Conservation (phyloP, 495 filamentous ascomycete species). For the Neurospora cerealis region DNA sequence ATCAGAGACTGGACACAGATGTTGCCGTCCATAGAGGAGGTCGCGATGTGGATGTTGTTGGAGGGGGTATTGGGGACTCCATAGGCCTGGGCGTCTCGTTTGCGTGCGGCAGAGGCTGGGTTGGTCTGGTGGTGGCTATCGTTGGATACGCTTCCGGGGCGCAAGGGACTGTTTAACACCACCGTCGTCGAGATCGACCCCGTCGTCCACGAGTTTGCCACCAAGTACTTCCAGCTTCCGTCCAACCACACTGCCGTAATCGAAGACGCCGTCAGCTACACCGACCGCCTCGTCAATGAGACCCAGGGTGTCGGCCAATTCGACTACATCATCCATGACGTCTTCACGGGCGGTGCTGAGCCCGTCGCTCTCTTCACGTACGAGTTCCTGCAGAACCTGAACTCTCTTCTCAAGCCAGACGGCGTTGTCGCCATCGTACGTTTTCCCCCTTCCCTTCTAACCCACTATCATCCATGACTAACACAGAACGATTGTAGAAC, state of each 20-base stretch:
- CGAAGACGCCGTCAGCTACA: conserved; percentile 71
- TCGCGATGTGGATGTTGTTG: no score
- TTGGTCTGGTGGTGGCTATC: no score
- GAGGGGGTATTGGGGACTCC: no score
- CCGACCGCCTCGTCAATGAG: conserved; percentile 36
- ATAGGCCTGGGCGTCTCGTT: no score
- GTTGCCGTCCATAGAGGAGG: no score
- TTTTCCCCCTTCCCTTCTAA: conserved; percentile 3
- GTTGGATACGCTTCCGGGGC: no score
- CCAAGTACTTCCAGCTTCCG: conserved; percentile 72
- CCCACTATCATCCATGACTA: no score
- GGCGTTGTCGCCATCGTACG: conserved; percentile 87
- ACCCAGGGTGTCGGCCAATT: conserved; percentile 40
- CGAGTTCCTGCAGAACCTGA: conserved; percentile 64
- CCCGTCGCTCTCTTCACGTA: conserved; percentile 78
- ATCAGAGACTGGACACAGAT: no score
- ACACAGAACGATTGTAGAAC: no score
- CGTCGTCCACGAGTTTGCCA: conserved; percentile 70
- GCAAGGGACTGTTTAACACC: no score
- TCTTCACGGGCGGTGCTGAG: conserved; percentile 94
- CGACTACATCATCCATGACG: conserved; percentile 93
- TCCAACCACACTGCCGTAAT: conserved; percentile 70
- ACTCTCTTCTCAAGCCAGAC: conserved; percentile 59
- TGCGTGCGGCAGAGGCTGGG: no score
- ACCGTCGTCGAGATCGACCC: conserved; percentile 94